phyloP scores from a whole-genome alignment of 139 green algal genomes.

The Microglena sp. region DNA sequence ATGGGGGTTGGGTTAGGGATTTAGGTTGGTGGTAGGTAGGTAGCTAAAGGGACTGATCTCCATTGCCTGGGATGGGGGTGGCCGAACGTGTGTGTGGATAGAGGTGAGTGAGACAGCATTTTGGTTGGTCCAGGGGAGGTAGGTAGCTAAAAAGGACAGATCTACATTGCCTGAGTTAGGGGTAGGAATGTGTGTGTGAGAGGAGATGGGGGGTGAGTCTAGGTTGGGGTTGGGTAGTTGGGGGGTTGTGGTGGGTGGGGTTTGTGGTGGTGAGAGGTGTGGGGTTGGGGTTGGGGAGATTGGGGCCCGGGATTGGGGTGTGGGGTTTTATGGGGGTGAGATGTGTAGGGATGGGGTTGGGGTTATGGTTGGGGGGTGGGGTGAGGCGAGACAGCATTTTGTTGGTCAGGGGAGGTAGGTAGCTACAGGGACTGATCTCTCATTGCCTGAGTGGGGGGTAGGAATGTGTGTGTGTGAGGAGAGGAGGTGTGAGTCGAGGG shows the following conservation, averaged over 20 bases:
- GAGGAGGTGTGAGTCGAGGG: background rate
- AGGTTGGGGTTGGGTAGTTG: background rate
- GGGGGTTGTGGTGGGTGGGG: too few species aligned
- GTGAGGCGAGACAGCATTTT: too few species aligned
- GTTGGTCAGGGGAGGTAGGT: background rate
- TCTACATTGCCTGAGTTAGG: background rate
- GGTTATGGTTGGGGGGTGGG: too few species aligned
- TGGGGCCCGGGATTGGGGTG: too few species aligned
- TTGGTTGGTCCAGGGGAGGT: background rate
- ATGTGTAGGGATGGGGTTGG: too few species aligned
- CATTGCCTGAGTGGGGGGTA: background rate
- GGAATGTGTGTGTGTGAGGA: background rate
- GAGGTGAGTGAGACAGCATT: background rate
- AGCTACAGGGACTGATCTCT: background rate
- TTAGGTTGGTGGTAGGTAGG: background rate
- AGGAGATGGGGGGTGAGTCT: background rate
- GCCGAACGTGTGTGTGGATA: background rate
- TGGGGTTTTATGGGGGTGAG: too few species aligned
- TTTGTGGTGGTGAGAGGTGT: too few species aligned
- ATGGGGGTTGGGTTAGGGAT: background rate
- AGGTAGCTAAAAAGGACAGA: background rate
- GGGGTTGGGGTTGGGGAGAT: too few species aligned
- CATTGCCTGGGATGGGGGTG: background rate
- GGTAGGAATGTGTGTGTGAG: conserved; percentile 1
- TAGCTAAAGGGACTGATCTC: background rate